A percentile compares a stretch with the other conserved stretches of the same genome.
Conservation (phyloP, 1,284 basidiomycete species). For the Phlebopus sp. region DNA sequence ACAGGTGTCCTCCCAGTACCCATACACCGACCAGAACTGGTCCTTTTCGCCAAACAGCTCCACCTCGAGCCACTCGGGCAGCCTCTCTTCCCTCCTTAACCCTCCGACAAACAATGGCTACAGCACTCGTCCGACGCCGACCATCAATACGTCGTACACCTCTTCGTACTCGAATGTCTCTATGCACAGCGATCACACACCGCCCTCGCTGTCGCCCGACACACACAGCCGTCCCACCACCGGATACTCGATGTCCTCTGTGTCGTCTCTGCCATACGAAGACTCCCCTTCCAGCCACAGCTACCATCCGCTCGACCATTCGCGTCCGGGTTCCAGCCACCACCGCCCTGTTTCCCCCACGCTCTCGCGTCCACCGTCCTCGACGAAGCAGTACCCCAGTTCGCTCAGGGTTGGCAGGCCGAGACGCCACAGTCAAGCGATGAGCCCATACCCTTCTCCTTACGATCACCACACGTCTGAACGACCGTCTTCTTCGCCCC, state of each 20-base stretch:
- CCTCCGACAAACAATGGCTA: conserved; percentile 57
- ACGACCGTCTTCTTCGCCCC: conserved; percentile 71
- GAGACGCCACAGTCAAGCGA: conserved; percentile 76
- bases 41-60: conserved; percentile 54
- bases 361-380: conserved; percentile 61
- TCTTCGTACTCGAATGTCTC: conserved; percentile 66
- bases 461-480: conserved; percentile 62
- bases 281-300: conserved; percentile 48
- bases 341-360: conserved; percentile 61
- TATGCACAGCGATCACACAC: conserved; percentile 62
- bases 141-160: conserved; percentile 67
- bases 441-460: conserved; percentile 78
- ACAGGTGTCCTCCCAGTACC: conserved; percentile 57
- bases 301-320: conserved; percentile 55
- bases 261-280: conserved; percentile 69
- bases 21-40: conserved; percentile 59
- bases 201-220: conserved; percentile 74
- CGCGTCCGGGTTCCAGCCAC: conserved; percentile 68
- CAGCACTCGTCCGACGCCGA: conserved; percentile 51
- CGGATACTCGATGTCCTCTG: conserved; percentile 77
- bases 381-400: conserved; percentile 49
- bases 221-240: conserved; percentile 68
- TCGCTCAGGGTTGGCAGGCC: conserved; percentile 66
- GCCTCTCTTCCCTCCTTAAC: conserved; percentile 76
- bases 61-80: conserved; percentile 63